A percentile compares a stretch with the other conserved stretches of the same genome.
These are phyloP conservation scores for Oryza meyeriana DNA, from an alignment of 176 grass and related monocot species.

Conservation along the genomic window DNA sequence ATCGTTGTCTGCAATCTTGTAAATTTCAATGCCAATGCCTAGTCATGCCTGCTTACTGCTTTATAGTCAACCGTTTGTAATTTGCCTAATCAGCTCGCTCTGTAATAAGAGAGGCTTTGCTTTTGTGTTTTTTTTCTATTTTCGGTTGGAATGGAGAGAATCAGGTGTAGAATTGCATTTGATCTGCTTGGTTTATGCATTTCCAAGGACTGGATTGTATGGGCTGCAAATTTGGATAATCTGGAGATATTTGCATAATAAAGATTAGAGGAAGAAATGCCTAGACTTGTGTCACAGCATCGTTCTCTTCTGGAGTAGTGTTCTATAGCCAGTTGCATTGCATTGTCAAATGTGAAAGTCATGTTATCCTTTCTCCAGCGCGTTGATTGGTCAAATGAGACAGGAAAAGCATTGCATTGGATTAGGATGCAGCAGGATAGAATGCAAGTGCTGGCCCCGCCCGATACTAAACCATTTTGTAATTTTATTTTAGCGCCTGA, in stretches of 20 bases:
- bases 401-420: no score
- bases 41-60: not conserved
- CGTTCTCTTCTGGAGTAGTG: no score
- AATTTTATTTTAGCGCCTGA: no score
- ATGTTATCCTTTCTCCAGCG: no score
- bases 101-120: not conserved
- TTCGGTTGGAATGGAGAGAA: not conserved
- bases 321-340: no score
- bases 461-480: not conserved
- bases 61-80: not conserved
- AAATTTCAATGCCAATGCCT: not conserved
- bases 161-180: not conserved
- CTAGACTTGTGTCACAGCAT: not conserved
- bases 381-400: no score
- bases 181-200: not conserved
- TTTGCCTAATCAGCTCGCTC: not conserved
- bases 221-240: not conserved
- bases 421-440: not conserved
- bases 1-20: not conserved
- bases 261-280: not conserved
- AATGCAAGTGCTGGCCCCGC: not conserved
- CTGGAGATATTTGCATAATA: not conserved
- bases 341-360: no score
- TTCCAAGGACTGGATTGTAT: not conserved
- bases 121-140: not conserved